These are phyloP conservation scores for Diphasiastrum complanatum DNA, from an alignment of 83 land plant genomes.

Conservation along the genomic window DNA sequence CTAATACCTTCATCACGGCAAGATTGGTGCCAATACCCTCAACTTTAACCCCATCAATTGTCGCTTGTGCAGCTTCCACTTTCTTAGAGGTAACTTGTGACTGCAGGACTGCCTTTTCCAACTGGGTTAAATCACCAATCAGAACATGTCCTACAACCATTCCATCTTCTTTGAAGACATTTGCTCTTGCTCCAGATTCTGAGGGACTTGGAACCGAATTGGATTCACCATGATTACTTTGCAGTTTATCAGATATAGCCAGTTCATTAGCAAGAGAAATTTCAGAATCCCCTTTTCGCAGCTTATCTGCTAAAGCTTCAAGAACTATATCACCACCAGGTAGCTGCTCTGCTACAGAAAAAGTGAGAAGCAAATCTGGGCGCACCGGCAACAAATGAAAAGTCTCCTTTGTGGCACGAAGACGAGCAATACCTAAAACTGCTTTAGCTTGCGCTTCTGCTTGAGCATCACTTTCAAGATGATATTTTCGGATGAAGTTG, in stretches of 20 bases:
- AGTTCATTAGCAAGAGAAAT: conserved; percentile 15
- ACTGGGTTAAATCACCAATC: conserved; percentile 61
- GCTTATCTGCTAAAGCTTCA: conserved; percentile 55
- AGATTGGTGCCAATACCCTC: conserved; percentile 88
- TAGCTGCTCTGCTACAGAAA: conserved; percentile 59
- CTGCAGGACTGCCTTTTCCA: conserved; percentile 76
- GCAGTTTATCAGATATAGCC: background rate
- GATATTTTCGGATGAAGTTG: conserved; percentile 51
- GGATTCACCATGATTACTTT: too few species aligned
- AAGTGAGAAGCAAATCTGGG: conserved; percentile 54
- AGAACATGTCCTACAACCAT: conserved; percentile 76
- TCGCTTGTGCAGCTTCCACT: conserved; percentile 65
- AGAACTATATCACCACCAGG: conserved; percentile 86
- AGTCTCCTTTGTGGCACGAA: conserved; percentile 64
- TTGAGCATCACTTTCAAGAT: conserved; percentile 47
- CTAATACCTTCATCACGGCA: conserved; percentile 92
- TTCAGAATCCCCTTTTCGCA: conserved; percentile 31
- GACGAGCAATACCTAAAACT: conserved; percentile 61
- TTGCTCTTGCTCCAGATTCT: conserved; percentile 35
- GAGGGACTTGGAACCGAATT: too few species aligned
- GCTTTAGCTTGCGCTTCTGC: conserved; percentile 75
- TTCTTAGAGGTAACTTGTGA: conserved; percentile 58
- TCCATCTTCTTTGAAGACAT: conserved; percentile 27
- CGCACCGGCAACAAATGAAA: conserved; percentile 30
- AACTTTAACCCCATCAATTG: conserved; percentile 86